Conservation (phyloP, 805 yeast species). For the Lachancea lanzarotensis region DNA sequence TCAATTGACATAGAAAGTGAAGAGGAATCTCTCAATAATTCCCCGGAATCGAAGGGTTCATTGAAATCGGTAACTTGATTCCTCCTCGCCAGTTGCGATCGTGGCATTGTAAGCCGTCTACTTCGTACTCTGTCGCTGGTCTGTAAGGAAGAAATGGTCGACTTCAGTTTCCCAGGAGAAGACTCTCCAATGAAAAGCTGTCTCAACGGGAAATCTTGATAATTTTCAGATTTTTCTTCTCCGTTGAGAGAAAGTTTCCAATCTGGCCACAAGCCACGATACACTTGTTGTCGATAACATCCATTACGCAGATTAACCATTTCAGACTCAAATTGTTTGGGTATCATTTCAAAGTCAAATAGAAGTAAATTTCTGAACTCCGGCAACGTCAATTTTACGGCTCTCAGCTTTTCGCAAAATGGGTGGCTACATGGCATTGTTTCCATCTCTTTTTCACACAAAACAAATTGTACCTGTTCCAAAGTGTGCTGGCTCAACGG, state of each 20-base stretch:
- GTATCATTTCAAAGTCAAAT: slow-evolving; percentile 30
- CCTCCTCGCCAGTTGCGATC: slow-evolving; percentile 1
- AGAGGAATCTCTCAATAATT: slow-evolving; percentile 4
- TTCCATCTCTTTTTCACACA: slow-evolving; percentile 13
- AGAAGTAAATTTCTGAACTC: slow-evolving; percentile 16
- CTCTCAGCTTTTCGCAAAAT: slow-evolving; percentile 11
- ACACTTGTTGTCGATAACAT: slow-evolving; percentile 25
- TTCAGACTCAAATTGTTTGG: slow-evolving; percentile 7
- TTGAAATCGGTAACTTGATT: not conserved
- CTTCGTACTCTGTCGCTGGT: slow-evolving; percentile 4
- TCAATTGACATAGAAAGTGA: not conserved
- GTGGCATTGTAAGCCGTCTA: slow-evolving; percentile 1
- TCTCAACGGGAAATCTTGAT: not conserved
- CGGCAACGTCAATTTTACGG: not conserved
- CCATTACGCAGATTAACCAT: slow-evolving; percentile 23
- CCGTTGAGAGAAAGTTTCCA: slow-evolving; percentile 17
- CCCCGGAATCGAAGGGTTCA: slow-evolving; percentile 1
- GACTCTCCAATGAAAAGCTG: slow-evolving; percentile 2
- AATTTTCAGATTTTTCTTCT: not conserved
- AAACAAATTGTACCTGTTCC: slow-evolving; percentile 14
- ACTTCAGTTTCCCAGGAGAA: no score
- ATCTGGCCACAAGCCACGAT: slow-evolving; percentile 15
- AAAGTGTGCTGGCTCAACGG: slow-evolving; percentile 17
- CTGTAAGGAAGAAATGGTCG: not conserved
- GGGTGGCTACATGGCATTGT: slow-evolving; percentile 15